These are phyloP conservation scores for Nakazawaea siamensis DNA, from an alignment of 805 yeast species.

Conservation along the genomic window DNA sequence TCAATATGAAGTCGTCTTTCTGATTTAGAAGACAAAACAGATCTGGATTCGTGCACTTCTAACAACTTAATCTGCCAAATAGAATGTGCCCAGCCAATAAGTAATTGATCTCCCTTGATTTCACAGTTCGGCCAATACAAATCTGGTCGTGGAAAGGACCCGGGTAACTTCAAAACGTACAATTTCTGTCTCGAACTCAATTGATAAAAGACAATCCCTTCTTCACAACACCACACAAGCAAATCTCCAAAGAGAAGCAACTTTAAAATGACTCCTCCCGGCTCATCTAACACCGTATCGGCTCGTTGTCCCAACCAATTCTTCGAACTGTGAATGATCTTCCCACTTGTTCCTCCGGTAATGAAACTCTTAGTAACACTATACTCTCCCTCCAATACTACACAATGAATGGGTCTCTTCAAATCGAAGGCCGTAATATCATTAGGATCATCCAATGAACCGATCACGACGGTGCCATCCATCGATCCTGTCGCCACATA, in stretches of 20 bases:
- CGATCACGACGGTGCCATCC: conserved; percentile 88
- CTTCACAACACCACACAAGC: conserved; percentile 76
- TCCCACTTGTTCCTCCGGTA: conserved; percentile 88
- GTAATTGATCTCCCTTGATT: conserved; percentile 56
- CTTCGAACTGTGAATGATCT: conserved; percentile 61
- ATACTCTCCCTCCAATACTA: conserved; percentile 71
- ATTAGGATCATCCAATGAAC: conserved; percentile 51
- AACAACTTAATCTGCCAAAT: conserved; percentile 59
- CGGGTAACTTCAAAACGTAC: conserved; percentile 47
- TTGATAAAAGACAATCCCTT: conserved; percentile 67
- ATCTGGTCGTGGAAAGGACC: conserved; percentile 56
- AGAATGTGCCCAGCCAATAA: conserved; percentile 78
- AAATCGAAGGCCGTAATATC: conserved; percentile 74
- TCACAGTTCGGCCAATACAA: conserved; percentile 76
- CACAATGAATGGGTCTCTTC: conserved; percentile 82
- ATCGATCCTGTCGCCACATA: conserved; percentile 83
- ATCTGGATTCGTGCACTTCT: conserved; percentile 7
- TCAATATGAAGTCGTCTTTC: conserved; percentile 39
- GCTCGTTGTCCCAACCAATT: conserved; percentile 84
- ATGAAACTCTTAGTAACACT: conserved; percentile 53
- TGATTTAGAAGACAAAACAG: conserved; percentile 31
- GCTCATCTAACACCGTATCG: conserved; percentile 56
- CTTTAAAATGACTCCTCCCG: conserved; percentile 64
- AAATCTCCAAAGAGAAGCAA: conserved; percentile 57
- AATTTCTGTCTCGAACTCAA: conserved; percentile 40